Conservation (phyloP, 352 stramenopile species). For the Globisporangium heterothallicum region DNA sequence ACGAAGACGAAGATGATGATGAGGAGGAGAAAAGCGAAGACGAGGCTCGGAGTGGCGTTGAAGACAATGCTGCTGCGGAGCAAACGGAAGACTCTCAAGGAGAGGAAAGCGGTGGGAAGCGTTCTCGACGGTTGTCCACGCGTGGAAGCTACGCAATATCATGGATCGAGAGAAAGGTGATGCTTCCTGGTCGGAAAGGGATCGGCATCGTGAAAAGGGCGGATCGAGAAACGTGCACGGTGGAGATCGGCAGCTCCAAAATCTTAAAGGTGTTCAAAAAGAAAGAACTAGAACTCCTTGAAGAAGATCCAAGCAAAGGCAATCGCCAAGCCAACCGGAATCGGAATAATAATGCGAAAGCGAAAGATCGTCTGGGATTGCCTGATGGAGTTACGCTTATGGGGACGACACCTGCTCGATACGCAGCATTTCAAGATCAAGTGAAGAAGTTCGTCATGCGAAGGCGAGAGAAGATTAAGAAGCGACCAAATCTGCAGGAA, state of each 20-base stretch:
- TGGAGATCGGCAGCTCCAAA: conserved; percentile 68
- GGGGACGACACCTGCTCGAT: conserved; percentile 75
- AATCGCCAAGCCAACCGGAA: conserved; percentile 50
- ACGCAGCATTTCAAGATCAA: conserved; percentile 79
- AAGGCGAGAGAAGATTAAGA: conserved; percentile 77
- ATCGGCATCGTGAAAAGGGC: conserved; percentile 78
- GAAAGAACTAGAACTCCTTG: conserved; percentile 77
- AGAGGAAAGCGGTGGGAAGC: conserved; percentile 61
- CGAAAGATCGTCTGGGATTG: conserved; percentile 66
- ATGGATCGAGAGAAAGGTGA: conserved; percentile 85
- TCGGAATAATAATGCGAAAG: conserved; percentile 70
- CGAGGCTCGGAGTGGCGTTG: conserved; percentile 42
- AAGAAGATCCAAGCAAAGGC: conserved; percentile 48
- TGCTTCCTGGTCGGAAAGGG: conserved; percentile 67
- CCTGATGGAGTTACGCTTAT: conserved; percentile 72
- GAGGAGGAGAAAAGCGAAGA: conserved; percentile 60
- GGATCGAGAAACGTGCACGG: conserved; percentile 80
- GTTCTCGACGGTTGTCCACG: conserved; percentile 62
- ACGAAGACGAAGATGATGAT: conserved; percentile 30
- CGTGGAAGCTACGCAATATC: conserved; percentile 82
- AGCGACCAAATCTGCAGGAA: conserved; percentile 76
- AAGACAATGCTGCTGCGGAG: conserved; percentile 44
- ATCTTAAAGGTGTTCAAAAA: conserved; percentile 84
- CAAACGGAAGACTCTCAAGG: conserved; percentile 76
- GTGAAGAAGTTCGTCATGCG: conserved; percentile 83